A percentile compares a stretch with the other conserved stretches of the same genome.
Evolutionary conservation across 2,329 filamentous ascomycete species (phyloP).

Genomic region (Nemania diffusa): DNA sequence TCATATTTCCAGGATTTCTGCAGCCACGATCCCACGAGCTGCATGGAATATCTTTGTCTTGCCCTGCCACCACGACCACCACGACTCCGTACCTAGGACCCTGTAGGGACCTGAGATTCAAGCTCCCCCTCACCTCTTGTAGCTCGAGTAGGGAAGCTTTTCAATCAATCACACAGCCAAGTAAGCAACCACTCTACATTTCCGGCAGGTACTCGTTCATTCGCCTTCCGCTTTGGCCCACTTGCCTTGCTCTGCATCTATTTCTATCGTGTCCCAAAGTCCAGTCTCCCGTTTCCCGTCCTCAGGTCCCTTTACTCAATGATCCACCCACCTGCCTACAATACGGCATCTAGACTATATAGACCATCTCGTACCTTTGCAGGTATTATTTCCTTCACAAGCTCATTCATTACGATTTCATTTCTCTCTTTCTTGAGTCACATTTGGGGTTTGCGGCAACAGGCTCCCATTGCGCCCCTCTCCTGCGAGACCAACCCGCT

Average conservation of each 20-base stretch:
- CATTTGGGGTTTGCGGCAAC: conserved; percentile 5
- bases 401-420: neutral
- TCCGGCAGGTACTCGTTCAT: conserved; percentile 2
- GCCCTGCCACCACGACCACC: conserved; percentile 15
- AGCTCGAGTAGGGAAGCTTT: conserved; percentile 21
- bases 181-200: conserved; percentile 22
- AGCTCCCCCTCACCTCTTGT: conserved; percentile 26
- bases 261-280: conserved; percentile 2
- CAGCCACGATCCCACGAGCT: conserved; percentile 30
- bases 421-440: neutral
- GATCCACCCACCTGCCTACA: neutral
- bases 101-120: conserved; percentile 8
- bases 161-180: conserved; percentile 11
- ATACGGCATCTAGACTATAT: conserved; percentile 5
- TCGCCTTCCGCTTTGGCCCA: conserved; percentile 6
- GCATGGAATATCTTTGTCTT: conserved; percentile 28
- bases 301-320: neutral
- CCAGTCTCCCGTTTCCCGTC: neutral
- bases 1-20: conserved; percentile 23
- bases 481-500: conserved; percentile 6
- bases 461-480: conserved; percentile 16
- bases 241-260: conserved; percentile 8
- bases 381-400: neutral
- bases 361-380: conserved; percentile 4
- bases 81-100: conserved; percentile 3